A percentile compares a stretch with the other conserved stretches of the same genome.
These are phyloP conservation scores for Trichoderma sp. DNA, from an alignment of 2,329 filamentous ascomycete genomes.

Conservation along the genomic window DNA sequence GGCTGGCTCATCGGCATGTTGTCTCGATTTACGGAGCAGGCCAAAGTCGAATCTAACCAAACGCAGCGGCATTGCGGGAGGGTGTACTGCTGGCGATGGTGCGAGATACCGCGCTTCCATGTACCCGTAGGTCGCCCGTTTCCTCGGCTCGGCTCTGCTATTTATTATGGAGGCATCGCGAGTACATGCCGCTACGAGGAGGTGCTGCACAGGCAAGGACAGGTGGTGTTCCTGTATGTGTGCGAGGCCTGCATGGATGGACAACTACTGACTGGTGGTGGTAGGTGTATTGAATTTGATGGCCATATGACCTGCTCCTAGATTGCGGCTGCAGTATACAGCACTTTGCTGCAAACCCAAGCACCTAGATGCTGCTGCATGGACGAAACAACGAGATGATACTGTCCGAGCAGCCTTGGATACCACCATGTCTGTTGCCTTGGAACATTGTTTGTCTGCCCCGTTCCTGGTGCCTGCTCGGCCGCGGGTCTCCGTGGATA, in stretches of 20 bases:
- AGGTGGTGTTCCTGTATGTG: not conserved
- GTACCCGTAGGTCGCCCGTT: slow-evolving; percentile 11
- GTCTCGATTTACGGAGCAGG: slow-evolving; percentile 9
- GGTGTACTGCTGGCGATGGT: slow-evolving; percentile 14
- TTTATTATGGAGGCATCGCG: not conserved
- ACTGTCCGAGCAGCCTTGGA: not conserved
- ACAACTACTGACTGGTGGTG: not conserved
- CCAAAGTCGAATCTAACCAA: not conserved
- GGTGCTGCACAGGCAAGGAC: not conserved
- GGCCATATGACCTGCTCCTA: slow-evolving; percentile 18
- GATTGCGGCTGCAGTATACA: slow-evolving; percentile 9
- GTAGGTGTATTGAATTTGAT: slow-evolving; percentile 2
- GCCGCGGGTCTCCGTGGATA: not conserved
- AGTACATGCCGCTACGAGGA: not conserved
- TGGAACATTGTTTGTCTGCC: not conserved
- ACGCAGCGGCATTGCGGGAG: slow-evolving; percentile 4
- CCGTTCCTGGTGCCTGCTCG: not conserved
- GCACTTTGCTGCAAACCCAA: not conserved
- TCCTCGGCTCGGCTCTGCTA: not conserved
- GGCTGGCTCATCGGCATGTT: slow-evolving; percentile 15
- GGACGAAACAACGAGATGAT: not conserved
- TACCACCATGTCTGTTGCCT: not conserved
- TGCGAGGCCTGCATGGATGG: slow-evolving; percentile 1
- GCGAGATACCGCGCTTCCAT: not conserved
- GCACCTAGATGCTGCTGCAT: not conserved